Evolutionary conservation across 2,329 filamentous ascomycete genomes (phyloP).

Genomic region (Phaeomoniella chlamydospora): DNA sequence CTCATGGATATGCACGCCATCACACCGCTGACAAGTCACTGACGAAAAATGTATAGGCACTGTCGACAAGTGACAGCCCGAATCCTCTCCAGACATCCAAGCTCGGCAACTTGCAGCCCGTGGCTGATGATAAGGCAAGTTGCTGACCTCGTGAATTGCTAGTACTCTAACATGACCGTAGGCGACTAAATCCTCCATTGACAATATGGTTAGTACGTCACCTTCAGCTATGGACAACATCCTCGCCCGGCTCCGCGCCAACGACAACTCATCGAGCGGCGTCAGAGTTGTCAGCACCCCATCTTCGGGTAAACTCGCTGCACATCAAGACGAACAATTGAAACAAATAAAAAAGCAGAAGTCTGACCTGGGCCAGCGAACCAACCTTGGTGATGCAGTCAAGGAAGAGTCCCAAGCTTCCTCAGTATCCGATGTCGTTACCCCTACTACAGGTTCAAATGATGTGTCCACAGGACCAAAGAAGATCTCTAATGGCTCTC

Average conservation of each 20-base stretch:
- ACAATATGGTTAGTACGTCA: background rate
- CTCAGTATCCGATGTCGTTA: constrained; percentile 20
- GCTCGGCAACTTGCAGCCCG: constrained; percentile 17
- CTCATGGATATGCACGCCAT: background rate
- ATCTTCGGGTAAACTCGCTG: constrained; percentile 33
- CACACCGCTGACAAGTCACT: background rate
- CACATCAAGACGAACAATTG: constrained; percentile 61
- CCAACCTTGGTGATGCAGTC: background rate
- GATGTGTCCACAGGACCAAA: constrained; percentile 3
- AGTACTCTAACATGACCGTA: no score
- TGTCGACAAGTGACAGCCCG: constrained; percentile 8
- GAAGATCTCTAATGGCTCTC: constrained; percentile 8
- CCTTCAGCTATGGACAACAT: constrained; percentile 48
- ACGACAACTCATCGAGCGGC: constrained; percentile 9
- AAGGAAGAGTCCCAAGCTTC: constrained; percentile 11
- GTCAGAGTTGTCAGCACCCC: constrained; percentile 4
- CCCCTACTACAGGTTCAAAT: constrained; percentile 22
- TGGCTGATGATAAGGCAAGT: constrained; percentile 12
- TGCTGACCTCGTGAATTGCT: background rate
- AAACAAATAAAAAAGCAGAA: constrained; percentile 44
- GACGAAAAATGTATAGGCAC: background rate
- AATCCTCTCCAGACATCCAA: constrained; percentile 19
- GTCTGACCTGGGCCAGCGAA: constrained; percentile 24
- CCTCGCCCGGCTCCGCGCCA: constrained; percentile 24
- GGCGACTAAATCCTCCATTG: no score